phyloP scores from a whole-genome alignment of 805 yeast species.

The Metschnikowia koreensis region DNA sequence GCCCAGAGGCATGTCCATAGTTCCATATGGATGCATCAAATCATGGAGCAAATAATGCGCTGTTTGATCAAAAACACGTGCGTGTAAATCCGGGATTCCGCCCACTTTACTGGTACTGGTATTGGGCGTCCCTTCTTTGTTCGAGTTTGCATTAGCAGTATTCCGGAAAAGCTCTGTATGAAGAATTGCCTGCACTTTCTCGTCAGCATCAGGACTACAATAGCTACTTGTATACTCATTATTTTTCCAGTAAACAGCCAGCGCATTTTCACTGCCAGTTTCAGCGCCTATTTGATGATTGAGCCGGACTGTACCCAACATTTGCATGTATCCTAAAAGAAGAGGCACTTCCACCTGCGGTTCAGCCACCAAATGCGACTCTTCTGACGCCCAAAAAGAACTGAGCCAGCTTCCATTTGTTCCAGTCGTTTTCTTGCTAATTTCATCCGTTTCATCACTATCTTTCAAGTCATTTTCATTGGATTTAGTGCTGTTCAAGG shows the following conservation, averaged over 20 bases:
- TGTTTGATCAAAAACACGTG: slow-evolving; percentile 19
- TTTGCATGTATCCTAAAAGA: slow-evolving; percentile 38
- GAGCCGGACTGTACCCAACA: slow-evolving; percentile 38
- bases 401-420: slow-evolving; percentile 11
- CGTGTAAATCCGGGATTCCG: slow-evolving; percentile 35
- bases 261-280: slow-evolving; percentile 14
- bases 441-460: neutral
- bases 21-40: slow-evolving; percentile 31
- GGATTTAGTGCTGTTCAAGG: neutral
- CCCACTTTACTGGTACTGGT: slow-evolving; percentile 26
- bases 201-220: slow-evolving; percentile 23
- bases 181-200: slow-evolving; percentile 21
- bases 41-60: slow-evolving; percentile 33
- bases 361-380: neutral
- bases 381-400: slow-evolving; percentile 11
- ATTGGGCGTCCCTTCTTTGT: neutral
- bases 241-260: slow-evolving; percentile 36
- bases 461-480: neutral
- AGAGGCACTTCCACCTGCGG: slow-evolving; percentile 16
- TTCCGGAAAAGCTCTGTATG: slow-evolving; percentile 25
- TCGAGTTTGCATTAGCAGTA: slow-evolving; percentile 1
- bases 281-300: slow-evolving; percentile 33
- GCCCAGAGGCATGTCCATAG: slow-evolving; percentile 15
- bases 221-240: slow-evolving; percentile 32
- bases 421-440: neutral